Percentiles rank a stretch among this genome's conserved stretches.
Evolutionary conservation across 1,139 yeast species (phyloP).

Genomic region (Candida pseudoviswanathii): DNA sequence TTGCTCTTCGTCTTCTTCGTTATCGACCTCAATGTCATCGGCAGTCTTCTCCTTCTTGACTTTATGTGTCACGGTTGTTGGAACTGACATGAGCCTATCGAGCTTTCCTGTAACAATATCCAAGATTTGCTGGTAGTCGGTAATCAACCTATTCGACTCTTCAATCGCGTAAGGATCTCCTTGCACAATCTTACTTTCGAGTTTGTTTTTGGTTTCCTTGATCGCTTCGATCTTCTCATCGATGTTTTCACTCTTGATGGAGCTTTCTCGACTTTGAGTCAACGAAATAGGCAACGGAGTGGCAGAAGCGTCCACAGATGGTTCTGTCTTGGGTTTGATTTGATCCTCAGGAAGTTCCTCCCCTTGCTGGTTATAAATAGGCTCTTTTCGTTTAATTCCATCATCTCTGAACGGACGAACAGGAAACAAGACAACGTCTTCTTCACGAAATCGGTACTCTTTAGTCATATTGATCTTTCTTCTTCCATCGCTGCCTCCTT

Average conservation of each 20-base stretch:
- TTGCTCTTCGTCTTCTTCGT: not conserved
- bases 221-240: constrained; percentile 33
- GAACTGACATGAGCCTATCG: constrained; percentile 22
- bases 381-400: constrained; percentile 8
- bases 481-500: constrained; percentile 33
- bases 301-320: not conserved
- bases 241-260: constrained; percentile 35
- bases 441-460: constrained; percentile 53
- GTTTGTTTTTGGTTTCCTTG: constrained; percentile 29
- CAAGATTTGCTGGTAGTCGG: constrained; percentile 37
- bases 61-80: not conserved
- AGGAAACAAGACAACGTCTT: constrained; percentile 47
- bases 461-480: constrained; percentile 64
- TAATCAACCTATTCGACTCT: constrained; percentile 31
- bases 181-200: constrained; percentile 34
- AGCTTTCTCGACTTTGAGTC: constrained; percentile 24
- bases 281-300: constrained; percentile 16
- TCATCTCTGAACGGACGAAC: constrained; percentile 40
- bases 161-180: constrained; percentile 31
- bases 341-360: not conserved
- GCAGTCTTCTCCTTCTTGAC: constrained; percentile 7
- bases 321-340: not conserved
- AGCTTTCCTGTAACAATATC: constrained; percentile 29
- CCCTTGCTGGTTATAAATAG: not conserved
- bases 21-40: not conserved